Evolutionary conservation across 257 asterid species (phyloP).

Genomic region (Solanum lignicaule): DNA sequence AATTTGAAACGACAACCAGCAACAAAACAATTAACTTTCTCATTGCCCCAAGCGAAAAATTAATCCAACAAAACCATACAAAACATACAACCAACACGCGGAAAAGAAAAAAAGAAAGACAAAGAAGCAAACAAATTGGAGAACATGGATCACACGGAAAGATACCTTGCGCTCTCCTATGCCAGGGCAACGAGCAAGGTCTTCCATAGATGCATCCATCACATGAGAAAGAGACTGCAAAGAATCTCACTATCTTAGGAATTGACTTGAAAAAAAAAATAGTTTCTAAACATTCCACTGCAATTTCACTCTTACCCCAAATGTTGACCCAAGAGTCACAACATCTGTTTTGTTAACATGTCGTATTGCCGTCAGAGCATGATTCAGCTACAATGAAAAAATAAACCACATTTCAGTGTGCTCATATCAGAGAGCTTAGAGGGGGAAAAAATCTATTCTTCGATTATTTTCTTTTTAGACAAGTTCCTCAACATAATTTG

Average conservation of each 20-base stretch:
- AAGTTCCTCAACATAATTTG: not conserved
- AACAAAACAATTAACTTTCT: not conserved
- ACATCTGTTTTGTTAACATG: slow-evolving; percentile 99
- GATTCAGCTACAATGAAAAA: slow-evolving; percentile 42
- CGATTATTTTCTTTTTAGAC: not conserved
- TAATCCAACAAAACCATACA: not conserved
- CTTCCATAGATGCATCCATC: slow-evolving; percentile 99
- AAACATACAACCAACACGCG: not conserved
- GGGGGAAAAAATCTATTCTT: not conserved
- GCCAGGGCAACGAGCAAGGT: slow-evolving; percentile 96
- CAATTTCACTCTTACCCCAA: slow-evolving; percentile 57
- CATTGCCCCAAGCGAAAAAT: not conserved
- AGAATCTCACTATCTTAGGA: not conserved
- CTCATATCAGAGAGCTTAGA: not conserved
- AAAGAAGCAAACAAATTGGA: not conserved
- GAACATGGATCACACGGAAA: not conserved
- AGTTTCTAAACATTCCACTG: not conserved
- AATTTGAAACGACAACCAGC: not conserved
- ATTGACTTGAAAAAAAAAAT: not conserved
- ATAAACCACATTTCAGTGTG: slow-evolving; percentile 3
- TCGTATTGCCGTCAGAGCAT: slow-evolving; percentile 81
- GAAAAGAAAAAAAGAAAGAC: not conserved
- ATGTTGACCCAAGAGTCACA: slow-evolving; percentile 93
- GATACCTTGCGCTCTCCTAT: slow-evolving; percentile 95
- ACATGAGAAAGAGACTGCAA: slow-evolving; percentile 72